phyloP scores from a whole-genome alignment of 2,329 filamentous ascomycete species.

The Metarhizium brunneum region DNA sequence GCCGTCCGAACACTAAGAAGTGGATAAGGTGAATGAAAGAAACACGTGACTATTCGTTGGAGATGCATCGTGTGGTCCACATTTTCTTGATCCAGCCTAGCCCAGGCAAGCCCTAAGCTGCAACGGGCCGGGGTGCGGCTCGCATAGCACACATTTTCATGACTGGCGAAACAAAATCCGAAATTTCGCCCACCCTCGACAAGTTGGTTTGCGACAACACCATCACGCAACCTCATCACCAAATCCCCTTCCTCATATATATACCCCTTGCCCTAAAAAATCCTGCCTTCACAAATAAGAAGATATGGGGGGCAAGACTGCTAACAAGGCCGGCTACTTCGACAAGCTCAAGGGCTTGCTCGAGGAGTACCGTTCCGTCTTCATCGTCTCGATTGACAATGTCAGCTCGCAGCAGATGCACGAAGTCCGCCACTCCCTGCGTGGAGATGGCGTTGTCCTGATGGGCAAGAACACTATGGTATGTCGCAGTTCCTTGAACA shows the following conservation, averaged over 20 bases:
- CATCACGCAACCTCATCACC: conserved; percentile 7
- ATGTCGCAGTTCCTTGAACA: conserved; percentile 19
- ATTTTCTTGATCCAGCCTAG: conserved; percentile 16
- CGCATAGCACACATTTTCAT: conserved; percentile 21
- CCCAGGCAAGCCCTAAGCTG: conserved; percentile 27
- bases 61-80: not conserved
- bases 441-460: conserved; percentile 86
- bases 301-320: conserved; percentile 98
- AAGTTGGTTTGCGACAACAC: not conserved
- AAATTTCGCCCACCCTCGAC: conserved; percentile 11
- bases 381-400: conserved; percentile 98
- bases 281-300: conserved; percentile 92
- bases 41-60: too few species aligned
- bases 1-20: not conserved
- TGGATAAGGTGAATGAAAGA: not conserved
- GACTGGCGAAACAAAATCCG: conserved; percentile 11
- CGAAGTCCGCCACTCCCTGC: conserved; percentile 92
- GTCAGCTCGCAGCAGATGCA: conserved; percentile 99
- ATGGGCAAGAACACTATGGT: conserved; percentile 99
- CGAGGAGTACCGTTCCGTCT: conserved; percentile 93
- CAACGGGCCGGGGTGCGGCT: conserved; percentile 6
- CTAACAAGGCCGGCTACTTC: conserved; percentile 95
- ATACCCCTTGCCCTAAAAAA: conserved; percentile 76
- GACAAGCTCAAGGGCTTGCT: conserved; percentile 98
- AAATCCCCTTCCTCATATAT: conserved; percentile 14